Evolutionary conservation across 148 eudicot genomes (phyloP), one percentile per base, ranked within the genome.

Genomic region (Rhododendron kiyosumense): DNA sequence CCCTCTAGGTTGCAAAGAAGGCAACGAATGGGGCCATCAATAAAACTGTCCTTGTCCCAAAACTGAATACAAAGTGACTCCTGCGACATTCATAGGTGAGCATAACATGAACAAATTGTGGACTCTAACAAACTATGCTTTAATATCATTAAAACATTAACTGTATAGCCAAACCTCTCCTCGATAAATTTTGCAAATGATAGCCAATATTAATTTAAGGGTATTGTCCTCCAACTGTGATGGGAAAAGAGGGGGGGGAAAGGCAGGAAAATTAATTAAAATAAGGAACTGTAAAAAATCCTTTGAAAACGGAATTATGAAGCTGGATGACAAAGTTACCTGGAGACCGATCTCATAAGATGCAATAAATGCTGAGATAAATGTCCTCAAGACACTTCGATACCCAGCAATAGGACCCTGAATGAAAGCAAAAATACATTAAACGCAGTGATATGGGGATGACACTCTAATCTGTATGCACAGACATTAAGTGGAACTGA

Each of bases 61-160:
- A 97, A 97, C 91, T 97, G 99, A 86, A 86, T 87, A 84, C 99
- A 97, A 84, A 97, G 99, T 24, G 97, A 93, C 92, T 97, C 99
- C 99, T 97, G 94, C 92, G 88, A 32, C 82, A 88, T 86, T 75
- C 49, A 75, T 41, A 41, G 8, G 67, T 22, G 45, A 13, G 65
- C 61, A 54, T 81, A 49, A 73, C 74, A 43, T 45, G 74, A 80
- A 63, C 80, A 69, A 85, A 71, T 52, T 83, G 36, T 51, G 85
- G 87, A 36, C 17, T 32, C 12, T 73, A 78, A 81, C 30, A 22
- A 51, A 15, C n/a, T 14, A n/a, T 38, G 22, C 24, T 51, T 63
- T 13, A 82, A 90, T 49, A 76, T 67, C 59, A 87, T 49, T 26
- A 43, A 84, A 80, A 51, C 32, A 0, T 61, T 43, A 30, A 85